Evolutionary conservation across 1,284 basidiomycete species (phyloP), one percentile per base, ranked within the genome.

Genomic region (Quambalaria eucalypti): DNA sequence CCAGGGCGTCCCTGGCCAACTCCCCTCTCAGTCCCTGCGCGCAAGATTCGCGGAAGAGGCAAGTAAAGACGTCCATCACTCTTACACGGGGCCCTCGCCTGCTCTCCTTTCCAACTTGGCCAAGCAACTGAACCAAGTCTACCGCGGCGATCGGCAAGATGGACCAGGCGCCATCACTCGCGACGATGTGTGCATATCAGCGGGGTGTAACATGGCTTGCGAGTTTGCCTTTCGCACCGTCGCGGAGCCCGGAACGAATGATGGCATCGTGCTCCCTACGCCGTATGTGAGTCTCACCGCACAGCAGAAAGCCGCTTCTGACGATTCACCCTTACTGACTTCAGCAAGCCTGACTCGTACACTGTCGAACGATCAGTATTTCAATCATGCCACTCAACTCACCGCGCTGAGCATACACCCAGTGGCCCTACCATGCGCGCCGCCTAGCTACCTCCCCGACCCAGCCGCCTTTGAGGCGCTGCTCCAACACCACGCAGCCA

Each of bases 211-310:
- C 64, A 74, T 87, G 73, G 85, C 86, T 1, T 88, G 87, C 64
- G 80, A 84, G 12, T 81, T 85, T 0, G 76, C 80, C 0, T 78
- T 84, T 7, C 83, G 84, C 80, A 80, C 81, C 14, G 73, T 93
- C 4, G 87, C 85, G 19, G 82, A 83, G 59, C 78, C 82, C 2
- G 86, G 85, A 0, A 21, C 42, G 2, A 46, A 46, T 25, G 85
- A 88, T 57, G 85, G 87, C 61, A 79, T 90, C 39, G 84, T 93
- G 49, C 75, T 91, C 14, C 87, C 88, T 5, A 79, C 85, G 0
- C 88, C 89, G 9, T 87, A 86, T 85, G 66, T 60, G 26, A 30
- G 56, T 56, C 21, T 9, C 40, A 36, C 14, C n/a, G 28, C 50
- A 3, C 46, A 29, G 49, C 29, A 31, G 49, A 16, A 4, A n/a